Conservation (phyloP, 129 eudicot genomes). For the Tanacetum coccineum region DNA sequence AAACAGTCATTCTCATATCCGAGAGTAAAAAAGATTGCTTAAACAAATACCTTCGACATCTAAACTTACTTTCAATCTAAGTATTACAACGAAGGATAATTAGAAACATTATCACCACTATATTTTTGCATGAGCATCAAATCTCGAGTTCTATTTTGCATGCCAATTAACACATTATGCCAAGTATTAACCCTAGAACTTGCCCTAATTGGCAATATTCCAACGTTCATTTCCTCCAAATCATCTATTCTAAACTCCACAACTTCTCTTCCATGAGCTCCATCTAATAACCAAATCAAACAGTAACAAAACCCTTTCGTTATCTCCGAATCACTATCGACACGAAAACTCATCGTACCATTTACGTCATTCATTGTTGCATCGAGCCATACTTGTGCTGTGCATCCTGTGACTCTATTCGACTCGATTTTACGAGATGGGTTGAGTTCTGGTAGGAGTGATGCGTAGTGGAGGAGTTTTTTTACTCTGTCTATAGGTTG, state of each 20-base stretch:
- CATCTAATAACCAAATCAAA: slow-evolving; percentile 74
- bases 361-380: slow-evolving; percentile 39
- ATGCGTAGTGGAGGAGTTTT: slow-evolving; percentile 60
- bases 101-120: neutral
- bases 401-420: slow-evolving; percentile 71
- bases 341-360: slow-evolving; percentile 54
- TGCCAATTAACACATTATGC: slow-evolving; percentile 70
- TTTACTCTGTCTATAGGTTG: slow-evolving; percentile 81
- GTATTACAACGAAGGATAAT: slow-evolving; percentile 1
- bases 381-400: slow-evolving; percentile 79
- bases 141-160: slow-evolving; percentile 69
- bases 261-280: slow-evolving; percentile 61
- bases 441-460: slow-evolving; percentile 45
- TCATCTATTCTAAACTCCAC: slow-evolving; percentile 52
- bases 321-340: slow-evolving; percentile 89
- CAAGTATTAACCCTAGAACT: slow-evolving; percentile 86
- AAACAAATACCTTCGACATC: no score
- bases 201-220: slow-evolving; percentile 52
- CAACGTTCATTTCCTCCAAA: slow-evolving; percentile 77
- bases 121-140: slow-evolving; percentile 38
- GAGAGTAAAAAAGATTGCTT: no score
- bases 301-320: slow-evolving; percentile 89
- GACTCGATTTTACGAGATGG: slow-evolving; percentile 39
- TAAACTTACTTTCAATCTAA: neutral
- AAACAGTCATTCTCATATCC: no score